phyloP scores from a whole-genome alignment of 257 asterid genomes.

The Haberlea rhodopensis region DNA sequence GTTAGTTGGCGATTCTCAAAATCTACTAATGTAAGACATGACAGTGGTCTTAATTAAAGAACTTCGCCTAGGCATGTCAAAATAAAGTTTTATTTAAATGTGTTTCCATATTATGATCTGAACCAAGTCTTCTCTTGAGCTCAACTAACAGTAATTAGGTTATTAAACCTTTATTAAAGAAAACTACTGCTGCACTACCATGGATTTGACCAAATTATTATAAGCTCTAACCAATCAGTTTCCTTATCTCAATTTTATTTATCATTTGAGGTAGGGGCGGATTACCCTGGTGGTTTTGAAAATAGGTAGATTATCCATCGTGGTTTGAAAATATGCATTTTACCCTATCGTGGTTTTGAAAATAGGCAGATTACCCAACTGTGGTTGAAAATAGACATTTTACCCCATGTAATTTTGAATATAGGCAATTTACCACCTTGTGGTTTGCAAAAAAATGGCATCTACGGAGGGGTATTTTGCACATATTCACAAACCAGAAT shows the following conservation, averaged over 20 bases:
- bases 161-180: conserved; percentile 19
- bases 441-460: too few species aligned
- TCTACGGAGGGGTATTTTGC: too few species aligned
- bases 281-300: too few species aligned
- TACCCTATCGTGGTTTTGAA: too few species aligned
- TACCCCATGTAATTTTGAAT: too few species aligned
- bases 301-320: too few species aligned
- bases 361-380: too few species aligned
- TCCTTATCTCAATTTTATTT: neutral
- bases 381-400: too few species aligned
- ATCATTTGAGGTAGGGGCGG: too few species aligned
- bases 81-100: neutral
- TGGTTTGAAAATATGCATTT: too few species aligned
- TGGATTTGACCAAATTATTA: conserved; percentile 4
- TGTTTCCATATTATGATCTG: conserved; percentile 8
- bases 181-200: conserved; percentile 12
- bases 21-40: neutral
- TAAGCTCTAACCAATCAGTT: neutral
- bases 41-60: conserved; percentile 12
- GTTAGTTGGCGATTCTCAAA: neutral
- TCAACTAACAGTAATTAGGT: conserved; percentile 37
- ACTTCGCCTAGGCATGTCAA: conserved; percentile 2
- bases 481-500: too few species aligned
- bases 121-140: conserved; percentile 26
- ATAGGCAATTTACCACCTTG: too few species aligned